phyloP scores from a whole-genome alignment of 2,329 filamentous ascomycete species.

The Penicillium sp. region DNA sequence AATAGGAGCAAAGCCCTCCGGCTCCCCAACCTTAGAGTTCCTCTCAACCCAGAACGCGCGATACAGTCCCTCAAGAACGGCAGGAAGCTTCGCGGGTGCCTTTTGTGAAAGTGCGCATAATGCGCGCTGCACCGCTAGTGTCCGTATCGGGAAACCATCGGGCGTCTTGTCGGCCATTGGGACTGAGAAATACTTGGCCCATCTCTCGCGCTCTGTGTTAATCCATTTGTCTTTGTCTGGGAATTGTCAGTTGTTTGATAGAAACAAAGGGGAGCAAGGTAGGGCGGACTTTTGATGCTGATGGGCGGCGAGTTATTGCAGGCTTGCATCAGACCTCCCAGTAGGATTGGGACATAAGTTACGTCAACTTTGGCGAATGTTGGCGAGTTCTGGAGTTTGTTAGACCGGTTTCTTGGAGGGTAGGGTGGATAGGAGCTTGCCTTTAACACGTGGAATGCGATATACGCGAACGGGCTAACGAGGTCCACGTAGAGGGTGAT shows the following conservation, averaged over 20 bases:
- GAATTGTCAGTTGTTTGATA: not conserved
- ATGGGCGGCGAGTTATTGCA: conserved; percentile 57
- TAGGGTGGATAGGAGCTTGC: conserved; percentile 37
- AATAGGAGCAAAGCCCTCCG: conserved; percentile 45
- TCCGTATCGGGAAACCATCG: conserved; percentile 54
- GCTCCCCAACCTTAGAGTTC: conserved; percentile 43
- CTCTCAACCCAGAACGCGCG: conserved; percentile 53
- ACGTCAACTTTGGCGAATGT: conserved; percentile 56
- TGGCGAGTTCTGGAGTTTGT: conserved; percentile 50
- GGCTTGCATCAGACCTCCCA: conserved; percentile 59
- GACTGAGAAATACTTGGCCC: conserved; percentile 54
- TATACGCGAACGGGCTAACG: conserved; percentile 60
- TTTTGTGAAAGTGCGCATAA: conserved; percentile 49
- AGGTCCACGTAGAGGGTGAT: conserved; percentile 60
- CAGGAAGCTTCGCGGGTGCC: conserved; percentile 42
- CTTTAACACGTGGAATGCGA: conserved; percentile 56
- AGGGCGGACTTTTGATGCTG: conserved; percentile 52
- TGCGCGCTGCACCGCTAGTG: conserved; percentile 52
- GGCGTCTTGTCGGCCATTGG: conserved; percentile 50
- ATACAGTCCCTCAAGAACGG: conserved; percentile 49
- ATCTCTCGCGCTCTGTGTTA: conserved; percentile 52
- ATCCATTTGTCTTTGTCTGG: conserved; percentile 62
- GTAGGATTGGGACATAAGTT: conserved; percentile 58
- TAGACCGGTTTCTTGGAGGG: not conserved
- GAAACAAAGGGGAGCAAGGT: not conserved